Conservation (phyloP, 768 basidiomycete species). For the Xerocomellus amylosporus region DNA sequence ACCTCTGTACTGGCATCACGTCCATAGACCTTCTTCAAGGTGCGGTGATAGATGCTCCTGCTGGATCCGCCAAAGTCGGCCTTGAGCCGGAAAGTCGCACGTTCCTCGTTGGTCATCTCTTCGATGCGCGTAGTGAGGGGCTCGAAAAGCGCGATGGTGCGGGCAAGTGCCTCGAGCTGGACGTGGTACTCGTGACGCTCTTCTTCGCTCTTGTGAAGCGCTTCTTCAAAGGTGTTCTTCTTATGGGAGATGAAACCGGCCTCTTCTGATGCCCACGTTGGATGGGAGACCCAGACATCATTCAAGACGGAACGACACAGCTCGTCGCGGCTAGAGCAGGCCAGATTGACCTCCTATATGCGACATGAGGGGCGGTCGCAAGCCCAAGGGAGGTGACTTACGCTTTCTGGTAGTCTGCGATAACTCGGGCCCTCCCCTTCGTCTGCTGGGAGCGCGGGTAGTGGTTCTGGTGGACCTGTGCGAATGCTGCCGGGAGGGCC, state of each 20-base stretch:
- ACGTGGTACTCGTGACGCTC: conserved; percentile 98
- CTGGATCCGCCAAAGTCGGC: conserved; percentile 87
- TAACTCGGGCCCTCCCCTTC: conserved; percentile 94
- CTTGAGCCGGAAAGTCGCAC: conserved; percentile 74
- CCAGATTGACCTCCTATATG: conserved; percentile 76
- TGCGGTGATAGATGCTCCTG: conserved; percentile 86
- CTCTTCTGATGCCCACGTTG: conserved; percentile 97
- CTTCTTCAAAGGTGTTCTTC: conserved; percentile 96
- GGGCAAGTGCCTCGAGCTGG: conserved; percentile 83
- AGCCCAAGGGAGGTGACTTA: conserved; percentile 42
- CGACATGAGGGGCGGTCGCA: background rate
- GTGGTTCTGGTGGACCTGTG: conserved; percentile 70
- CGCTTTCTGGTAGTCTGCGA: conserved; percentile 80
- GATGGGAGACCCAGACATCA: conserved; percentile 97
- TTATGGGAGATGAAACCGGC: conserved; percentile 92
- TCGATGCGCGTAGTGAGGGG: conserved; percentile 82
- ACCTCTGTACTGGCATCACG: conserved; percentile 72
- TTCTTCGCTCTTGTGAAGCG: conserved; percentile 94
- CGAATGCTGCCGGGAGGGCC: conserved; percentile 79
- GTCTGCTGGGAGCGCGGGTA: conserved; percentile 75
- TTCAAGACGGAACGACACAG: conserved; percentile 95
- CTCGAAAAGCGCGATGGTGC: conserved; percentile 90
- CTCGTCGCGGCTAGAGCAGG: conserved; percentile 92
- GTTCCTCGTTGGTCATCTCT: conserved; percentile 87
- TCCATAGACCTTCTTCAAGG: conserved; percentile 93